Conservation (phyloP, 441 rosid species). For the Adansonia madagascariensis region DNA sequence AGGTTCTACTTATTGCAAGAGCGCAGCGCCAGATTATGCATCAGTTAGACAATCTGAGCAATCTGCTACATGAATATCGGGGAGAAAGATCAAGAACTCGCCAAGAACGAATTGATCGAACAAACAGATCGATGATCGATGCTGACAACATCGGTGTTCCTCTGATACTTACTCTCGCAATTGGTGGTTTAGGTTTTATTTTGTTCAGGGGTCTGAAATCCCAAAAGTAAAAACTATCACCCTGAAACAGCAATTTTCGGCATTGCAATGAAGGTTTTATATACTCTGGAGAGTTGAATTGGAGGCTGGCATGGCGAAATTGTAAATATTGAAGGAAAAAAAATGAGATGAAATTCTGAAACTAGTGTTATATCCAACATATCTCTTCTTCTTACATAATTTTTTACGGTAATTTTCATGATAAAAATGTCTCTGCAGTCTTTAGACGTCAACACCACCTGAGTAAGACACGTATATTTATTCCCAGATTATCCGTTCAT, state of each 20-base stretch:
- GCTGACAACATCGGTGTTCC: slow-evolving; percentile 46
- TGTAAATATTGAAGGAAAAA: background rate
- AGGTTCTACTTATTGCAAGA: slow-evolving; percentile 64
- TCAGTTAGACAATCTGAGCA: slow-evolving; percentile 80
- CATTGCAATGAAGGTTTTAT: background rate
- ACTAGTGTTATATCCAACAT: background rate
- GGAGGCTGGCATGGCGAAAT: background rate
- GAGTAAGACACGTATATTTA: background rate
- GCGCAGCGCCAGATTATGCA: slow-evolving; percentile 89
- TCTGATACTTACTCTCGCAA: slow-evolving; percentile 59
- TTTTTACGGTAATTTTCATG: background rate
- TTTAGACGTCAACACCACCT: background rate
- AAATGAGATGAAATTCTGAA: background rate
- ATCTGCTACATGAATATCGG: slow-evolving; percentile 61
- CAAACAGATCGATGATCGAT: slow-evolving; percentile 36
- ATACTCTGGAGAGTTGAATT: background rate
- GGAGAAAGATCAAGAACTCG: slow-evolving; percentile 71
- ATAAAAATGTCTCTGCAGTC: background rate
- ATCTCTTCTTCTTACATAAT: background rate
- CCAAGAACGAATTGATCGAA: slow-evolving; percentile 51
- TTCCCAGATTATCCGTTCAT: no score
- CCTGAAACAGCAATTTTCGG: background rate
- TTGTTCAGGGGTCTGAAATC: slow-evolving; percentile 50
- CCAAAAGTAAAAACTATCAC: slow-evolving; percentile 39
- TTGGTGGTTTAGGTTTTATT: slow-evolving; percentile 67